Percentiles rank a stretch among this genome's conserved stretches.
These are phyloP conservation scores for Fusarium albosuccineum DNA, from an alignment of 2,329 filamentous ascomycete species.

Conservation along the genomic window DNA sequence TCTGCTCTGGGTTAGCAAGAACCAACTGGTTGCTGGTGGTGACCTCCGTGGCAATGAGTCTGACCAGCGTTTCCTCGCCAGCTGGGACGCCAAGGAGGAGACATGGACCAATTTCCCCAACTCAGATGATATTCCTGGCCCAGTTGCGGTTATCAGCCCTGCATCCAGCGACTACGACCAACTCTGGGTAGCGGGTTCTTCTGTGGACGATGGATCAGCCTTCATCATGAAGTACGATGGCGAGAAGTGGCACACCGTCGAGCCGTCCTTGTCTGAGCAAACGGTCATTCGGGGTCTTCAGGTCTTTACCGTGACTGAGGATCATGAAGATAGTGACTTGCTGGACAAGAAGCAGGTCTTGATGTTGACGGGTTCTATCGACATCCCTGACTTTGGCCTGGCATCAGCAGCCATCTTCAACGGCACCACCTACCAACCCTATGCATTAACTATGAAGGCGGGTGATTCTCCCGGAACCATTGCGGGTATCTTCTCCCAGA, in stretches of 20 bases:
- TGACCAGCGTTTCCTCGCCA: slow-evolving; percentile 73
- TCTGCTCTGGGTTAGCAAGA: slow-evolving; percentile 81
- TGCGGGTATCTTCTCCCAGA: slow-evolving; percentile 85
- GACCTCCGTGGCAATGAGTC: slow-evolving; percentile 78
- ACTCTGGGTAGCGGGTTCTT: slow-evolving; percentile 85
- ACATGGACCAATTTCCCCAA: slow-evolving; percentile 75
- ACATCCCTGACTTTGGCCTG: slow-evolving; percentile 80
- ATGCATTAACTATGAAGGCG: slow-evolving; percentile 79
- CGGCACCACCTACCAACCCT: slow-evolving; percentile 82
- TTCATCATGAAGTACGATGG: slow-evolving; percentile 90
- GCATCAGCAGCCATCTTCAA: slow-evolving; percentile 91
- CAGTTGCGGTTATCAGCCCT: slow-evolving; percentile 80
- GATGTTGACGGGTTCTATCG: slow-evolving; percentile 86
- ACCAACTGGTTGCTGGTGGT: slow-evolving; percentile 81
- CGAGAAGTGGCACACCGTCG: slow-evolving; percentile 75
- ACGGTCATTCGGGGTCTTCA: slow-evolving; percentile 85
- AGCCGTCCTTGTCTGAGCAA: slow-evolving; percentile 70
- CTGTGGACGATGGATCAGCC: slow-evolving; percentile 71
- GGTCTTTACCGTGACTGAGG: slow-evolving; percentile 77
- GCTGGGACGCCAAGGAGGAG: slow-evolving; percentile 76
- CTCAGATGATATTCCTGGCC: slow-evolving; percentile 79
- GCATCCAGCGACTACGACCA: slow-evolving; percentile 79
- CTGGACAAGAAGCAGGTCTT: slow-evolving; percentile 78
- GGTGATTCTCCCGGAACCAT: slow-evolving; percentile 79
- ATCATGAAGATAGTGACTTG: slow-evolving; percentile 74